Percentiles rank a stretch among this genome's conserved stretches.
Evolutionary conservation across 257 asterid genomes (phyloP).

Genomic region (Linderniella brevidens): DNA sequence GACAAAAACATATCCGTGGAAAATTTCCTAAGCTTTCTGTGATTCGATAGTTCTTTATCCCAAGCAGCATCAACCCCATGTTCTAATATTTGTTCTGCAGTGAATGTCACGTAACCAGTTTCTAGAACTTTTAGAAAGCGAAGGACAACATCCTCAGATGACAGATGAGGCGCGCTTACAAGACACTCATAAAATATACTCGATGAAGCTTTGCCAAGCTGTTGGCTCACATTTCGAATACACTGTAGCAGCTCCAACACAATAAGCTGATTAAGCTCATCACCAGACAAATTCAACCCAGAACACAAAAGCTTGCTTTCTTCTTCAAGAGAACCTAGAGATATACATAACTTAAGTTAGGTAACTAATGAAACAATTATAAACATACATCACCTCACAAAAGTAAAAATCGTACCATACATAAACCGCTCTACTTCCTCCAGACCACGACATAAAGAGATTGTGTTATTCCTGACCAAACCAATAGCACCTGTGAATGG

Average conservation of each 20-base stretch:
- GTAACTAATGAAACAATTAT: not conserved
- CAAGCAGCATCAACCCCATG: conserved; percentile 69
- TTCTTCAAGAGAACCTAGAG: conserved; percentile 50
- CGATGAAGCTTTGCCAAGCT: conserved; percentile 78
- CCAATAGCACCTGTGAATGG: conserved; percentile 60
- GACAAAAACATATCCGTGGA: conserved; percentile 59
- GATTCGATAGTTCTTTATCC: conserved; percentile 62
- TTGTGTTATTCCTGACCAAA: conserved; percentile 51
- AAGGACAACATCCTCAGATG: conserved; percentile 68
- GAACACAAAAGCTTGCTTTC: conserved; percentile 16
- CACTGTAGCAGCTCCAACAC: conserved; percentile 58
- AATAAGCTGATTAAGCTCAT: conserved; percentile 37
- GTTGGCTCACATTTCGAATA: conserved; percentile 54
- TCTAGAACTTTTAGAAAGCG: conserved; percentile 58
- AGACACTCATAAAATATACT: conserved; percentile 66
- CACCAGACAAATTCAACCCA: conserved; percentile 25
- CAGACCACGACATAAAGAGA: conserved; percentile 71
- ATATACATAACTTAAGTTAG: not conserved
- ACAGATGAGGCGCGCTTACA: conserved; percentile 31
- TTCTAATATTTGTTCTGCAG: conserved; percentile 42
- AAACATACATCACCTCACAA: not conserved
- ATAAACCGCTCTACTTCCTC: conserved; percentile 65
- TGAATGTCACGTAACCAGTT: conserved; percentile 52
- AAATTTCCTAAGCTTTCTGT: conserved; percentile 69
- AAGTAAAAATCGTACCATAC: conserved; percentile 25